Base-by-base conservation (phyloP, 768 basidiomycete species). In the Fomitopsis pulvina region DNA sequence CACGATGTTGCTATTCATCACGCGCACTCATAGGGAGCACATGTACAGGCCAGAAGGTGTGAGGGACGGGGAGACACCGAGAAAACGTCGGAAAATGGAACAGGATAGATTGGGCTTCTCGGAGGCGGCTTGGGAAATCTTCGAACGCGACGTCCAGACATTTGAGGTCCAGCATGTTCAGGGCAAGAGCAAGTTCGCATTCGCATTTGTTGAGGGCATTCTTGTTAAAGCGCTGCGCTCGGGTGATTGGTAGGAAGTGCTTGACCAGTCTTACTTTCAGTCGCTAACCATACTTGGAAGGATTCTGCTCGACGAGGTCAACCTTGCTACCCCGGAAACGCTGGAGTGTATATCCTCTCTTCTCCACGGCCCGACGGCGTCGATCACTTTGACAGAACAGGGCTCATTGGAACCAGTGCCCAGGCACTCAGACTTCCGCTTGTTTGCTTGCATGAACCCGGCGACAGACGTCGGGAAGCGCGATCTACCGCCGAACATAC, bases 381-480 rank as follows among this genome's bases (percentile, higher is more conserved):
- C 95, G 1, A 85, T 99, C 57, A 90, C 92, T 0, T 71, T 99
- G 50, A 92, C 92, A 0, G 96, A 98, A 62, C 83, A 93, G 63
- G 95, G 94, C 0, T 86, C 91, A 9, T 68, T 97, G 47, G 90
- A 93, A 57, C 87, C 89, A 1, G 77, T 98, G 25, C 84, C 85
- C 43, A 86, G 96, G 0, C 96, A 99, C 64, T 83, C 92, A 16
- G 86, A 95, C 59, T 99, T 99, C 71, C 87, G 95, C 18, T 75
- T 98, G 4, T 98, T 98, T 60, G 93, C 93, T 3, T 99, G 96
- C 65, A 99, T 99, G 96, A 99, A 99, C 62, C 96, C 96, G 4
- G 96, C 96, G 0, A 99, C 94, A 3, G 96, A 99, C 59, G 88
- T 97, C 12, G 96, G 96, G 28, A 99, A 98, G 72, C 96, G 93